phyloP scores from a whole-genome alignment of 2,329 filamentous ascomycete species.

The Xylariomycetidae sp. region DNA sequence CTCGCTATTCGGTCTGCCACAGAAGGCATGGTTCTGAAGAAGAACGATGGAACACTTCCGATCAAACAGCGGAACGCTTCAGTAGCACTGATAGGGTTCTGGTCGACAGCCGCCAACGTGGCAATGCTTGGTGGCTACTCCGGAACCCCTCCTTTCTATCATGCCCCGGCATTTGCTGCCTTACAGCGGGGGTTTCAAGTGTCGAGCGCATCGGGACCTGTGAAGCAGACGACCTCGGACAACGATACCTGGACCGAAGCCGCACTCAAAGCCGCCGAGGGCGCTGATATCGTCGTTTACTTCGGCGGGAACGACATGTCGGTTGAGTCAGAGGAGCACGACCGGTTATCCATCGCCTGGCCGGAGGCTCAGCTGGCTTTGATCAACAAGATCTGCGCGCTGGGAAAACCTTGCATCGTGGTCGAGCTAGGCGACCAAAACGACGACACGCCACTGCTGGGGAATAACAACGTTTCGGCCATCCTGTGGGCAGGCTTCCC shows the following conservation, averaged over 20 bases:
- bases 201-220: slow-evolving; percentile 33
- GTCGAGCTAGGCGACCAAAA: slow-evolving; percentile 44
- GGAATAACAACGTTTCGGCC: slow-evolving; percentile 37
- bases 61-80: slow-evolving; percentile 13
- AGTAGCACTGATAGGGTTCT: slow-evolving; percentile 21
- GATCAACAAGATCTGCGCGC: slow-evolving; percentile 32
- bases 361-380: slow-evolving; percentile 44
- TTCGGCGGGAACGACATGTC: slow-evolving; percentile 49
- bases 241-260: slow-evolving; percentile 28
- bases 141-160: slow-evolving; percentile 48
- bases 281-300: slow-evolving; percentile 47
- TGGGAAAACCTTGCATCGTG: slow-evolving; percentile 44
- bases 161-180: slow-evolving; percentile 45
- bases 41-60: slow-evolving; percentile 21
- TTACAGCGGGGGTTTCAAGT: slow-evolving; percentile 37
- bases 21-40: slow-evolving; percentile 22
- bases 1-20: slow-evolving; percentile 20
- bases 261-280: slow-evolving; percentile 33
- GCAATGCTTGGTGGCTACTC: slow-evolving; percentile 29
- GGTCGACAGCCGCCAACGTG: slow-evolving; percentile 10
- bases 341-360: slow-evolving; percentile 48
- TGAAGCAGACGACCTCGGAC: slow-evolving; percentile 17
- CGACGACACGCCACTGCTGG: slow-evolving; percentile 37
- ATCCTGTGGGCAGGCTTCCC: slow-evolving; percentile 47
- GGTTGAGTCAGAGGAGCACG: slow-evolving; percentile 46